Evolutionary conservation across 164 flowering plant species (phyloP).

Genomic region (Brasenia schreberi): DNA sequence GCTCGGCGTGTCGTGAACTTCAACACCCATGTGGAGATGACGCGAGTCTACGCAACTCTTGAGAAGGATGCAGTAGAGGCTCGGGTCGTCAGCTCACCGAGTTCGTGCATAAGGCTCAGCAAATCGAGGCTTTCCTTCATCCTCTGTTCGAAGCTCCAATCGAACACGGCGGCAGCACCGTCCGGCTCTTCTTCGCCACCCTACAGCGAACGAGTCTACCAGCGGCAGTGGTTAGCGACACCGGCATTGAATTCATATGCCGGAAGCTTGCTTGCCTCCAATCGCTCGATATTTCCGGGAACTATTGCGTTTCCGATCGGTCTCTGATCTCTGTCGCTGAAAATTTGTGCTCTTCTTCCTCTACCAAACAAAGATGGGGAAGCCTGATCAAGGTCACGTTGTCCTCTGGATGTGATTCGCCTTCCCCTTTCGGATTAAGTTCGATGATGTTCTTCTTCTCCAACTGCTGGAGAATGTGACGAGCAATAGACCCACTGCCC

Average conservation of each 20-base stretch:
- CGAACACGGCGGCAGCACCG: neutral
- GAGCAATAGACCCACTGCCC: no score
- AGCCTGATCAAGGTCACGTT: no score
- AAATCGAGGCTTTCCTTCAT: neutral
- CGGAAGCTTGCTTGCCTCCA: conserved; percentile 18
- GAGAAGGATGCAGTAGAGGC: neutral
- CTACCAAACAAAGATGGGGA: no score
- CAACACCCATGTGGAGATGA: neutral
- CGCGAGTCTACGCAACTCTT: neutral
- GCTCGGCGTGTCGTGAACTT: neutral
- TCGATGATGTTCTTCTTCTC: no score
- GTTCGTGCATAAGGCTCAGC: neutral
- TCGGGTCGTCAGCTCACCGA: neutral
- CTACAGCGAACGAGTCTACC: no score
- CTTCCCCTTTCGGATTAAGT: no score
- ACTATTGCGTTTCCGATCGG: conserved; percentile 27
- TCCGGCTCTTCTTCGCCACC: neutral
- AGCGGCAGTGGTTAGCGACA: conserved; percentile 22
- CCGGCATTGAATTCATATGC: conserved; percentile 22
- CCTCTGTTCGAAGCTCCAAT: neutral
- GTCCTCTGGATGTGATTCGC: no score
- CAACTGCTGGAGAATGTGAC: no score
- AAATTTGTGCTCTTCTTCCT: conserved; percentile 19
- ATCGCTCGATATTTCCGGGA: conserved; percentile 39
- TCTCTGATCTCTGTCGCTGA: conserved; percentile 19